A percentile compares a stretch with the other conserved stretches of the same genome.
Conservation (phyloP, 2,329 filamentous ascomycete genomes). For the Neurospora sp. region DNA sequence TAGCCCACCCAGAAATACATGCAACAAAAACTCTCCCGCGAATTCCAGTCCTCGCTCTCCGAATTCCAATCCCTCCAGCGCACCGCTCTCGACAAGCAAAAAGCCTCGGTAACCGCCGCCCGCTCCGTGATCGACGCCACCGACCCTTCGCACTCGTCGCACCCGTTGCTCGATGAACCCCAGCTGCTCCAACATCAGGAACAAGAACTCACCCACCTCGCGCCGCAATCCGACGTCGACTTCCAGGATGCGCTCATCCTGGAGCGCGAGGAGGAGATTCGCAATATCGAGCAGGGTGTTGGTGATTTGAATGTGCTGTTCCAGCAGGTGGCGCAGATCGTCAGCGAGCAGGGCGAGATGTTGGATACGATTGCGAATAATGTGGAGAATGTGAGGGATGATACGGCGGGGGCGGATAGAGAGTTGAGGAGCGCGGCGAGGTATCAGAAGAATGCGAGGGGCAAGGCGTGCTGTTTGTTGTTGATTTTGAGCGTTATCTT, state of each 20-base stretch:
- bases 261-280: conserved; percentile 92
- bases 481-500: conserved; percentile 82
- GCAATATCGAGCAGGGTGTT: conserved; percentile 94
- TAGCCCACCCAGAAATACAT: conserved; percentile 94
- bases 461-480: conserved; percentile 87
- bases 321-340: conserved; percentile 95
- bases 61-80: conserved; percentile 93
- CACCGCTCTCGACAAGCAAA: conserved; percentile 83
- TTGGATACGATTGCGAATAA: conserved; percentile 83
- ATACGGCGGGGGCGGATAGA: conserved; percentile 75
- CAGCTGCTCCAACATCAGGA: conserved; percentile 54
- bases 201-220: conserved; percentile 70
- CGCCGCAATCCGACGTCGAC: conserved; percentile 88
- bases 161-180: conserved; percentile 25
- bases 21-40: conserved; percentile 86
- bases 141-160: conserved; percentile 11
- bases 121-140: conserved; percentile 62
- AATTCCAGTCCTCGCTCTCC: conserved; percentile 79
- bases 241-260: conserved; percentile 95
- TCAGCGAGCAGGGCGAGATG: conserved; percentile 84
- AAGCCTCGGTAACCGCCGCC: conserved; percentile 73
- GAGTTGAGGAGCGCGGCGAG: conserved; percentile 78
- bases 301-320: conserved; percentile 95
- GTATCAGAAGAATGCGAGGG: conserved; percentile 91
- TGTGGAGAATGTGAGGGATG: conserved; percentile 70